Percentiles rank a stretch among this genome's conserved stretches.
These are phyloP conservation scores for Peterozyma xylosa DNA, from an alignment of 805 yeast genomes.

Conservation along the genomic window DNA sequence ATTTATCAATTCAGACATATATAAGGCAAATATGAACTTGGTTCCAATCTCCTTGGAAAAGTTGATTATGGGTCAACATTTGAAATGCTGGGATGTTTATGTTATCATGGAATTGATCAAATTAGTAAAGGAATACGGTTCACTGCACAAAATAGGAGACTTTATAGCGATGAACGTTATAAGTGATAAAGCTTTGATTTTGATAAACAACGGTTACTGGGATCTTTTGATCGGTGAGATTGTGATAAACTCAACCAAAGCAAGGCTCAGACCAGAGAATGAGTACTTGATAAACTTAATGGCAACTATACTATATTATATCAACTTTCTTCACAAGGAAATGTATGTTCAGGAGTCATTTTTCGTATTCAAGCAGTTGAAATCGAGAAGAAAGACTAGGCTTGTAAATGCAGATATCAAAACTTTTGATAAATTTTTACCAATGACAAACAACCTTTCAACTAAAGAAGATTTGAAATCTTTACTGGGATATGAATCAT, in stretches of 20 bases:
- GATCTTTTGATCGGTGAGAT: slow-evolving; percentile 7
- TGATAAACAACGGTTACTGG: slow-evolving; percentile 5
- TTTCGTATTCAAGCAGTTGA: slow-evolving; percentile 6
- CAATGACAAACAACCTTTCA: too few relatives aligned
- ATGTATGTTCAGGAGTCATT: slow-evolving; percentile 2
- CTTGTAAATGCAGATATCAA: too few relatives aligned
- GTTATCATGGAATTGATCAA: slow-evolving; percentile 1
- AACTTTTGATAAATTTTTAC: too few relatives aligned
- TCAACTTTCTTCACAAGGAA: slow-evolving; percentile 3
- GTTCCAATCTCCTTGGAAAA: not conserved
- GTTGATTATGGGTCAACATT: not conserved
- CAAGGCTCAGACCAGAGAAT: slow-evolving; percentile 1
- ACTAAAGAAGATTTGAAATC: too few relatives aligned
- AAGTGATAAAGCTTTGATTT: not conserved
- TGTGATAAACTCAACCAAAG: slow-evolving; percentile 1
- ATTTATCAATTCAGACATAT: not conserved
- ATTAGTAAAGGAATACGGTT: not conserved
- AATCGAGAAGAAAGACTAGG: too few relatives aligned
- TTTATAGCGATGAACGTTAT: slow-evolving; percentile 1
- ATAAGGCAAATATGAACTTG: too few relatives aligned
- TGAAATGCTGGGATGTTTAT: slow-evolving; percentile 6
- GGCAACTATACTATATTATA: slow-evolving; percentile 5
- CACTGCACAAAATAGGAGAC: not conserved
- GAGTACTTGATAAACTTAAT: slow-evolving; percentile 4
- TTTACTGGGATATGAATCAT: too few relatives aligned